phyloP scores from a whole-genome alignment of 495 filamentous ascomycete genomes.

The Collariella sp. region DNA sequence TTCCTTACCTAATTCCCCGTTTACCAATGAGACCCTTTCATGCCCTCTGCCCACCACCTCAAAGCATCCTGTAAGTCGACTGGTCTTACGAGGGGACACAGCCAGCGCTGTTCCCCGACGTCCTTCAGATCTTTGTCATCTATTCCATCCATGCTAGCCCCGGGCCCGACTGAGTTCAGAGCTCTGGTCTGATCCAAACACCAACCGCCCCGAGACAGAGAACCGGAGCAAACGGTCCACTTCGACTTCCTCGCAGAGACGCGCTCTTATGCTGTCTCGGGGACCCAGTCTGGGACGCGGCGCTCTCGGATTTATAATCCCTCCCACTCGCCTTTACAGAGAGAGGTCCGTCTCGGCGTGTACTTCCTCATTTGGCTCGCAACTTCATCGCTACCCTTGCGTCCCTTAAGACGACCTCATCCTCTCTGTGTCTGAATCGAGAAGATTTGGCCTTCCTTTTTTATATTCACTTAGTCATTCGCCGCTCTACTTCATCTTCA shows the following conservation, averaged over 20 bases:
- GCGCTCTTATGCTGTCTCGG: background rate
- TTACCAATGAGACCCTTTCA: constrained; percentile 8
- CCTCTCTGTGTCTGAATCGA: background rate
- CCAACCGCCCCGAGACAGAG: too few species aligned
- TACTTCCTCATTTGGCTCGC: background rate
- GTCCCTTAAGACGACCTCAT: background rate
- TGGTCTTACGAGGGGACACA: background rate
- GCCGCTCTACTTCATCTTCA: background rate
- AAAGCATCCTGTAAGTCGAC: constrained; percentile 11
- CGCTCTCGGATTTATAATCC: constrained; percentile 14
- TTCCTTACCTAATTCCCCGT: constrained; percentile 17
- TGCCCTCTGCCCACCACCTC: constrained; percentile 1
- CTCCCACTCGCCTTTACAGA: background rate
- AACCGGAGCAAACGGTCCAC: background rate
- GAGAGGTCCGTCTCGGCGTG: background rate
- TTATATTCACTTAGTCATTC: background rate
- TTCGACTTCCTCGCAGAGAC: too few species aligned
- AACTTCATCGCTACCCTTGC: background rate
- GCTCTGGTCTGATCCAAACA: too few species aligned
- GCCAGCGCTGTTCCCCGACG: background rate
- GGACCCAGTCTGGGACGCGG: background rate
- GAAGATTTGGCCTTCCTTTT: background rate
- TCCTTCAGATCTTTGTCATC: background rate
- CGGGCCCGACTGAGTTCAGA: too few species aligned
- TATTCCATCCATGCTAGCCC: background rate